Evolutionary conservation across 768 basidiomycete species (phyloP).

Genomic region (Leccinum rimulosum): DNA sequence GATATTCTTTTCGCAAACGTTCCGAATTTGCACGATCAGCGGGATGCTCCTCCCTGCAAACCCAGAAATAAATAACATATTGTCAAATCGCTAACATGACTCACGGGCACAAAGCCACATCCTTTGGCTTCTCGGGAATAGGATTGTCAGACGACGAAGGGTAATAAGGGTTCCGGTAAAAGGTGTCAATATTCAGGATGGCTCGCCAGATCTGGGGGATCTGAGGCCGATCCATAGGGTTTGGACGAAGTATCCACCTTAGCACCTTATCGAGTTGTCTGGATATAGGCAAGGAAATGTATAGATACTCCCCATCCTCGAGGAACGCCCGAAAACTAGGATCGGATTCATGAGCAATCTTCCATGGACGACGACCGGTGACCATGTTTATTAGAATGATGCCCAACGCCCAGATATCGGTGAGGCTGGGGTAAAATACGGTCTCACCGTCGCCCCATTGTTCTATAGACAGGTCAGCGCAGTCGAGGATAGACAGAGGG

Average conservation of each 20-base stretch:
- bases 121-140: background rate
- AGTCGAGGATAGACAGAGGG: background rate
- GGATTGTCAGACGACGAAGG: background rate
- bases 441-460: slow-evolving; percentile 54
- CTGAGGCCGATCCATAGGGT: slow-evolving; percentile 14
- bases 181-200: slow-evolving; percentile 15
- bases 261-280: slow-evolving; percentile 10
- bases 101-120: background rate
- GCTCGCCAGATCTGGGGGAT: slow-evolving; percentile 19
- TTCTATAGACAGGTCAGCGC: slow-evolving; percentile 23
- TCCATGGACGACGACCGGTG: slow-evolving; percentile 42
- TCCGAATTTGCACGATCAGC: background rate
- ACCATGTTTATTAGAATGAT: slow-evolving; percentile 84
- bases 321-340: slow-evolving; percentile 13
- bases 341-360: slow-evolving; percentile 8
- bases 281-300: slow-evolving; percentile 15
- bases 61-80: background rate
- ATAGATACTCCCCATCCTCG: slow-evolving; percentile 17
- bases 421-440: slow-evolving; percentile 31
- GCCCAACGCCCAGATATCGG: slow-evolving; percentile 70
- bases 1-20: background rate
- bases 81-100: background rate
- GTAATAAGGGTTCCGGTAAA: slow-evolving; percentile 8
- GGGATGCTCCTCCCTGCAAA: background rate
- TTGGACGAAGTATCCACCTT: slow-evolving; percentile 17